phyloP scores from a whole-genome alignment of 139 green algal species.

The Coelastrella sp. region DNA sequence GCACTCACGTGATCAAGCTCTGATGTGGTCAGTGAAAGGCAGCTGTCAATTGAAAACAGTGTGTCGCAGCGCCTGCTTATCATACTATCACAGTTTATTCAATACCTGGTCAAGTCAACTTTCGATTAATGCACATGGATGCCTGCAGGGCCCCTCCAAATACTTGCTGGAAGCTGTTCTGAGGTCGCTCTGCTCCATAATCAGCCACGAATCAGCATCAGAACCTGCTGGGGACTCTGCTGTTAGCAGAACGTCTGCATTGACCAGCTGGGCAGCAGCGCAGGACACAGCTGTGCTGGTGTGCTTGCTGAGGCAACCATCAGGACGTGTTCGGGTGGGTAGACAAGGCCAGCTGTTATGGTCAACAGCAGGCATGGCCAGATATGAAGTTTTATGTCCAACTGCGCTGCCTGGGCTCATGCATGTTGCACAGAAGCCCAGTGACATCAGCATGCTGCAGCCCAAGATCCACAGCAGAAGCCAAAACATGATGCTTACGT shows the following conservation, averaged over 20 bases:
- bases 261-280: constrained; percentile 1
- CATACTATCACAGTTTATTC: background rate
- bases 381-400: too few relatives aligned
- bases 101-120: background rate
- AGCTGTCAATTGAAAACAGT: too few relatives aligned
- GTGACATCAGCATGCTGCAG: too few relatives aligned
- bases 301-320: constrained; percentile 27
- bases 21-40: too few relatives aligned
- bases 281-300: background rate
- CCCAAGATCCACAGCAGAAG: too few relatives aligned
- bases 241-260: background rate
- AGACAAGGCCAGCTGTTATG: background rate
- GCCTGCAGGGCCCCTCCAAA: constrained; percentile 44
- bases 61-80: too few relatives aligned
- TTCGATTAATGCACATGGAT: background rate
- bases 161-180: constrained; percentile 42
- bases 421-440: background rate
- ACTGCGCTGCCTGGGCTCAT: too few relatives aligned
- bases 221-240: background rate
- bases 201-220: background rate
- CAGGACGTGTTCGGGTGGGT: constrained; percentile 24
- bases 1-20: too few relatives aligned
- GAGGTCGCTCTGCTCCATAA: background rate
- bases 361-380: too few relatives aligned
- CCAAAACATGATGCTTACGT: too few relatives aligned